Base-by-base conservation (phyloP, 78 protist species). In the Dictyostelium firmibasis region DNA sequence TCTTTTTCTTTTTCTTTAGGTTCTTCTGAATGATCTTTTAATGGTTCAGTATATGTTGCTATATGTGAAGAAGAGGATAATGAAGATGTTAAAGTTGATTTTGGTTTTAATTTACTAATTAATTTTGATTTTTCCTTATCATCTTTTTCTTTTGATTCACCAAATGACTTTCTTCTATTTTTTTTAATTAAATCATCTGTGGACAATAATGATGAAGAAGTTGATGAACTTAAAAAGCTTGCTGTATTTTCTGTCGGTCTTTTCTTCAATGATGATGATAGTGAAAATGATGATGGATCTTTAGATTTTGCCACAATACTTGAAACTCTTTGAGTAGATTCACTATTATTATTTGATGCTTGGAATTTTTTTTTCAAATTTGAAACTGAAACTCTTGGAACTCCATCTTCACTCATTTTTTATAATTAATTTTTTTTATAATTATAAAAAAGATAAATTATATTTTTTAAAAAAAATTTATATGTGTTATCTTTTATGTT, bases 111-210 rank as follows among this genome's bases (percentile, higher is more conserved):
- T 72, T 76, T 72, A 16, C 41, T 25, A 2, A 72, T 14, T 33
- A 23, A 10, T 60, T 60, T 20, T 60, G 6, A 20, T 23, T 60
- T 60, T n/a, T 64, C 31, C 10, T 67, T 67, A 11, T 57, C 67
- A 20, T 76, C 57, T 38, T 31, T 85, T 85, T 43, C 25, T 14
- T 13, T n/a, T 67, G 62, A 16, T 33, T 33, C 91, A 70, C 69
- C 91, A 70, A 67, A 67, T 43, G 79, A 70, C 11, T 83, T 64
- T 67, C 69, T 43, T 70, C 79, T 84, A 18, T 43, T 72, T 70
- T 74, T 84, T 27, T 70, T 84, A 33, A 38, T 25, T 18, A 41
- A n/a, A n/a, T 77, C 83, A 77, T 77, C 83, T 14, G 79, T 33
- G 29, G 36, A 33, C 10, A 18, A 18, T 31, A 14, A 3, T 27